These are phyloP conservation scores for Botryotinia globosa DNA, from an alignment of 2,329 filamentous ascomycete species.

Conservation along the genomic window DNA sequence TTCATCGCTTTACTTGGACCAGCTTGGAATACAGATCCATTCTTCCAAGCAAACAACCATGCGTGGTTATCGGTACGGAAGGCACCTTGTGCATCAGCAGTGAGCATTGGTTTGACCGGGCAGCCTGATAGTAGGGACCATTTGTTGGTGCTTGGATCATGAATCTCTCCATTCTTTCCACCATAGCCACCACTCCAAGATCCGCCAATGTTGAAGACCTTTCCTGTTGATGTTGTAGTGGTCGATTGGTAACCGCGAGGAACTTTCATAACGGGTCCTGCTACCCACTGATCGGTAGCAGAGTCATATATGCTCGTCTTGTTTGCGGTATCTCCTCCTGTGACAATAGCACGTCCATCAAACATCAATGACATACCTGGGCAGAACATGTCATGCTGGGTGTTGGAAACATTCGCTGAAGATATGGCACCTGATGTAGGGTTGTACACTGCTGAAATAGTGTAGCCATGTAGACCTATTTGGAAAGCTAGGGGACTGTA, in stretches of 20 bases:
- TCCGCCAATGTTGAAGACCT: constrained; percentile 56
- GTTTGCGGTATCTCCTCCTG: constrained; percentile 23
- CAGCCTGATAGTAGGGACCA: constrained; percentile 49
- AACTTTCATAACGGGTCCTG: constrained; percentile 15
- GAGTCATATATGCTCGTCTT: constrained; percentile 24
- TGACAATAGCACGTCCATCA: constrained; percentile 23
- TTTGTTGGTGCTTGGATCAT: constrained; percentile 43
- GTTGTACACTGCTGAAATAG: constrained; percentile 39
- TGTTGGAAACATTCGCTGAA: constrained; percentile 33
- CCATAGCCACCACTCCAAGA: constrained; percentile 51
- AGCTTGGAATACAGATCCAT: constrained; percentile 31
- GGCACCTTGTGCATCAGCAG: constrained; percentile 44
- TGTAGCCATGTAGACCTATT: constrained; percentile 29
- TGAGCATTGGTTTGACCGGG: constrained; percentile 50
- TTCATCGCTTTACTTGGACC: constrained; percentile 47
- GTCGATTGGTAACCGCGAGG: constrained; percentile 18
- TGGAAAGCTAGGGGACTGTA: constrained; percentile 18
- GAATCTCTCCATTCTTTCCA: constrained; percentile 57
- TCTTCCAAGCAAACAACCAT: constrained; percentile 42
- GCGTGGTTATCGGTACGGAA: constrained; percentile 53
- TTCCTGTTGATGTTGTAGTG: constrained; percentile 38
- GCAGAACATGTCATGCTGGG: constrained; percentile 30
- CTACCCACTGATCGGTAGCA: constrained; percentile 31
- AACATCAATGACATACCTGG: constrained; percentile 25
- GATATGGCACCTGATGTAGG: constrained; percentile 32